Base-by-base conservation (phyloP, 306 rosid genomes). In the Clitoria ternatea region DNA sequence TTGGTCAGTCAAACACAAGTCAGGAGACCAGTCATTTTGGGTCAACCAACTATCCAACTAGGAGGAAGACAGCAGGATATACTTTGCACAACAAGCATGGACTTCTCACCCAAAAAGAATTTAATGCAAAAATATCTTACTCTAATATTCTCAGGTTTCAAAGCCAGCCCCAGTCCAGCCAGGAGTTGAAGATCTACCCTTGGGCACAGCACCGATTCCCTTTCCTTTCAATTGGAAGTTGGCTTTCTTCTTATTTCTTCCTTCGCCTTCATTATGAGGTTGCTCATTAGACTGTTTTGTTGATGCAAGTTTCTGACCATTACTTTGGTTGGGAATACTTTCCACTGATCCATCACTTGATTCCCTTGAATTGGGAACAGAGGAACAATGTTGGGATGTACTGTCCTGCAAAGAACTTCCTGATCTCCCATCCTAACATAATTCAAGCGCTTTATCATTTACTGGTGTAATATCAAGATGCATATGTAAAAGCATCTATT, bases 81-180 rank as follows among this genome's bases (percentile, higher is more conserved):
- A 69, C 77, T 77, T 61, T 63, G 70, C 60, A 54, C 66, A 40
- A 43, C 40, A 66, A 65, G 57, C 2, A 50, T 26, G 4, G 63
- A 67, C 48, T 62, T 47, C 79, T 36, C 48, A 64, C 77, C 43
- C 56, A 35, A 65, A 40, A 72, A 35, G 49, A 50, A 56, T 72
- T 47, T 30, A 59, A 42, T 45, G 65, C 69, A 39, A 61, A 66
- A 45, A 72, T 56, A 43, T 78, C 72, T 20, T 53, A 20, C 14
- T 64, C 40, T 17, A 54, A 15, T n/a, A 37, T 32, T 48, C 30
- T 80, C 77, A 82, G 42, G 33, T 77, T 77, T 90, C 94, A 78
- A 93, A 93, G 66, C 97, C 98, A 45, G 98, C 82, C 24, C 97
- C 98, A 24, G 96, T 90, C 96, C 97, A 93, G 36, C 92, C 98